Base-by-base conservation (phyloP, 2,329 filamentous ascomycete genomes). In the Pleomassaria siparia region DNA sequence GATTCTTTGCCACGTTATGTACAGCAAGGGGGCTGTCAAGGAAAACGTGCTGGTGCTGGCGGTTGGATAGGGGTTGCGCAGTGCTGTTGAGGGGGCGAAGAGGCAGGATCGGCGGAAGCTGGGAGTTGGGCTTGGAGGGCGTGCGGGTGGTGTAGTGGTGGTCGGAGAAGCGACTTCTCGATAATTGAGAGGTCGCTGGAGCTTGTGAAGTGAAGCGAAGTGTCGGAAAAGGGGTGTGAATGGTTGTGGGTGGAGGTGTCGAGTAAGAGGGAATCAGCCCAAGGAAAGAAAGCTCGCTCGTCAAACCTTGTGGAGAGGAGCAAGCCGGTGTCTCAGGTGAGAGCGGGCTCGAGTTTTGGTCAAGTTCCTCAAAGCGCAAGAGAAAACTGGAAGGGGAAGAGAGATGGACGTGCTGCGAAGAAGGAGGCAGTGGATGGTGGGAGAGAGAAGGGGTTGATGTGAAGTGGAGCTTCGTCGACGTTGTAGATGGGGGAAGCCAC, bases 21-120 rank as follows among this genome's bases (percentile, higher is more conserved):
- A 81, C 77, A 72, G 89, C 88, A 84, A 81, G 82, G 82, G n/a
- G 81, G 83, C 86, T 88, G 86, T 63, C 77, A 89, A 91, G 79
- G 86, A 91, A 91, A 92, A 91, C 87, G 85, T 88, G 89, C 86
- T 90, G 88, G 87, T 91, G 88, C 73, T 78, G 65, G 60, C 62
- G 62, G 45, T 35, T 28, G 46, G 30, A 49, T 26, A 32, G 40
- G 62, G 59, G 44, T 50, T 54, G 59, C 61, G 57, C 48, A 60
- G 68, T 61, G 56, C 57, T 55, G 56, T 47, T 61, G 55, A 54
- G 53, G 56, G 53, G 55, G 58, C 55, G 62, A 50, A 51, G 51
- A 66, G 64, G 63, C 57, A 62, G 69, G 63, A 55, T 64, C 63
- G 63, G 59, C 62, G 49, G 62, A 57, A 66, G 59, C 59, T 59